Conservation (phyloP, 495 filamentous ascomycete genomes). For the Aspergillus leporis region DNA sequence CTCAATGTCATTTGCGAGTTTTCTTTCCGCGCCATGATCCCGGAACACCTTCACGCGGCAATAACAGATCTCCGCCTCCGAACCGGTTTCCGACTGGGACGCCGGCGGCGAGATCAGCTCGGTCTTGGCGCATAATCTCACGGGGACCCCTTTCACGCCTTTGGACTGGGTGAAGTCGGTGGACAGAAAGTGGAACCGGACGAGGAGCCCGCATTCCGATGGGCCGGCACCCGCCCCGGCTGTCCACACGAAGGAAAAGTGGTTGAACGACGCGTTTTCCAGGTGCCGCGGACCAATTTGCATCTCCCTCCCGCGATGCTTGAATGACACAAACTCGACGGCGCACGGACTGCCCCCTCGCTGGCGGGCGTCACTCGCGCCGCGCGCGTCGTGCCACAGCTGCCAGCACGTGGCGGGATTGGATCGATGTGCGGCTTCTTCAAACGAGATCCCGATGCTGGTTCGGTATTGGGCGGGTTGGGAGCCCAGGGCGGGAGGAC, state of each 20-base stretch:
- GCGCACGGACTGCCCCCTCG: conserved; percentile 78
- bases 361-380: conserved; percentile 80
- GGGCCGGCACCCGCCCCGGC: conserved; percentile 43
- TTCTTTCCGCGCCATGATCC: too few relatives aligned
- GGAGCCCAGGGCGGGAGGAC: conserved; percentile 14
- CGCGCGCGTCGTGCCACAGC: conserved; percentile 83
- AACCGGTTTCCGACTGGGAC: too few relatives aligned
- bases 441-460: conserved; percentile 81
- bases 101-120: conserved; percentile 41
- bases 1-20: too few relatives aligned
- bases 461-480: conserved; percentile 64
- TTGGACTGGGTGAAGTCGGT: conserved; percentile 91
- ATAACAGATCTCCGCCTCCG: too few relatives aligned
- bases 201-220: conserved; percentile 60
- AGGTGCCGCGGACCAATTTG: conserved; percentile 45
- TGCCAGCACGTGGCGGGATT: conserved; percentile 79
- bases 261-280: conserved; percentile 75
- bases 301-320: neutral
- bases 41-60: too few relatives aligned
- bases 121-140: conserved; percentile 82
- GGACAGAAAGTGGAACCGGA: conserved; percentile 86
- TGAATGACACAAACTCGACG: conserved; percentile 76
- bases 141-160: conserved; percentile 84
- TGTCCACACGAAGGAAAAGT: conserved; percentile 75
- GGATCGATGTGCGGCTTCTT: conserved; percentile 77